Base-by-base conservation (phyloP, 768 basidiomycete genomes). In the Boletus tomentosulus region DNA sequence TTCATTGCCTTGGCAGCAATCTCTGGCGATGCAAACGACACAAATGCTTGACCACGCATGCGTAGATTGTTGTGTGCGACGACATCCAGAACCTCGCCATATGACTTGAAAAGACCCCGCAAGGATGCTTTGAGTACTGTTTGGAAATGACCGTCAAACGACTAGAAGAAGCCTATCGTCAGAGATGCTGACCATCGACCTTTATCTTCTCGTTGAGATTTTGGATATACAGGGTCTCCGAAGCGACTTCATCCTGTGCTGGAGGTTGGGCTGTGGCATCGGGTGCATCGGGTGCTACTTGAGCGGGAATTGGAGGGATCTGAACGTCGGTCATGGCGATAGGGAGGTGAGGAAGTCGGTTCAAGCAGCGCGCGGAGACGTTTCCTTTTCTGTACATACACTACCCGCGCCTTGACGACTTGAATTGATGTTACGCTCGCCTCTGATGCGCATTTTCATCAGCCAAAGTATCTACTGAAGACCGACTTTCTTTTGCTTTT, bases 11-110 rank as follows among this genome's bases (percentile, higher is more conserved):
- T 89, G 64, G 80, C 78, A 34, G 97, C 97, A 53, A 82, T 81
- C 54, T 98, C 92, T 49, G 84, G 76, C 33, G 84, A 84, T 53
- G 79, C 79, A 70, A 99, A 97, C 35, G 91, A 92, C 35, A 99
- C 92, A 67, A 99, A 99, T 4, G 97, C 97, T 73, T 99, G 97
- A 15, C 97, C 97, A 37, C 97, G 81, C 97, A 99, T 99, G 37
- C 97, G 85, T 56, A 99, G 73, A 76, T 97, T 98, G 49, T 78
- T 74, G 70, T 99, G 97, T 10, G 95, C 94, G 19, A 94, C 89
- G n/a, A 99, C 92, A 66, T 96, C 92, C 27, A 98, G 73, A 16
- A 99, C 89, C 57, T 90, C 86, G 12, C 94, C 92, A 64, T 98
- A 99, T 13, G 86, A 80, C 70, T 92, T 92, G 80, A 99, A 98